Conservation (phyloP, 768 basidiomycete genomes). For the Boletellus ananiceps region DNA sequence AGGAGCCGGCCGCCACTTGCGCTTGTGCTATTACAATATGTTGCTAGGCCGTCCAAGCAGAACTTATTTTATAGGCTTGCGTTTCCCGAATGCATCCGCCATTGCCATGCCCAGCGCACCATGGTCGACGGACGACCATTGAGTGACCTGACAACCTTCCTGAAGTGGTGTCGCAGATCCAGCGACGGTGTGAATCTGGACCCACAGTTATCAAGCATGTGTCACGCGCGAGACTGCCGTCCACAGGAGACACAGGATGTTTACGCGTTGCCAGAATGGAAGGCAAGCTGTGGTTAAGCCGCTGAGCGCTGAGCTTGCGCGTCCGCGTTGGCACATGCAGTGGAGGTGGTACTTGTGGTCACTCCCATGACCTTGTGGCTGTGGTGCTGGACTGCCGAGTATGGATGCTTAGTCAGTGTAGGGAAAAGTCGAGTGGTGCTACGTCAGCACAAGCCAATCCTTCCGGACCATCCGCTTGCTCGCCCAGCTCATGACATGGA, state of each 20-base stretch:
- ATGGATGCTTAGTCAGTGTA: conserved; percentile 10
- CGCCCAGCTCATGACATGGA: conserved; percentile 10
- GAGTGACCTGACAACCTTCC: neutral
- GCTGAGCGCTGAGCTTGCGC: neutral
- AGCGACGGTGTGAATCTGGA: neutral
- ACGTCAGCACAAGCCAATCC: no score
- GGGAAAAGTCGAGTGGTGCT: neutral
- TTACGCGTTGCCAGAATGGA: neutral
- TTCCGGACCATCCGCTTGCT: no score
- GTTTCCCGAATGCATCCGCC: conserved; percentile 7
- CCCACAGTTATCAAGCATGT: neutral
- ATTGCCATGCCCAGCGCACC: neutral
- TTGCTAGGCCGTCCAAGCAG: no score
- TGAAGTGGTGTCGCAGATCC: conserved; percentile 2
- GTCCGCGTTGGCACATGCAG: no score
- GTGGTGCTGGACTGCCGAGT: neutral
- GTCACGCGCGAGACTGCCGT: neutral
- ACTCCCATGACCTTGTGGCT: no score
- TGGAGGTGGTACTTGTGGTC: no score
- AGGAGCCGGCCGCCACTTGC: neutral
- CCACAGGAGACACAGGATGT: neutral
- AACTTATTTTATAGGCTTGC: neutral
- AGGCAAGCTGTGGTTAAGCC: neutral
- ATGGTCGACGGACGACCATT: neutral
- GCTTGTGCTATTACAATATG: neutral